Base-by-base conservation (phyloP, 331 rosid genomes). In the Acacia concinna region DNA sequence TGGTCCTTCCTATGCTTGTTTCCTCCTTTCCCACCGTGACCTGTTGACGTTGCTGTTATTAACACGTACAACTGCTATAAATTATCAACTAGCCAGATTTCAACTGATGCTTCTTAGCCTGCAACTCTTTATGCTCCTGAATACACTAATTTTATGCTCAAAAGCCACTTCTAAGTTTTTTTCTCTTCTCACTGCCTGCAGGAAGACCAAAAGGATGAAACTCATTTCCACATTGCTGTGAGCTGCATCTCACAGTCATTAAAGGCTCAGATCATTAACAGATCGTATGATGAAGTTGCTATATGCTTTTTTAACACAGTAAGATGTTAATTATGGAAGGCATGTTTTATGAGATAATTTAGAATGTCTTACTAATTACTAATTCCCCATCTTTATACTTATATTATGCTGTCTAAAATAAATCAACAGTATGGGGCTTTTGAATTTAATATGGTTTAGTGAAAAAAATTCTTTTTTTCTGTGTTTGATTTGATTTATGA, bases 271-370 rank as follows among this genome's bases (percentile, higher is more conserved):
- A 93, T 95, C 83, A 90, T 95, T n/a, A 93, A 81, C 81, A 84
- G 85, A 51, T 85, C 97, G 1, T 84, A 90, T 47, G 96, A 93
- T 59, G 97, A 95, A 88, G 87, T 95, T 81, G 91, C 99, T 74
- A 83, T 95, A 78, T 95, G 99, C 89, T 95, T 95, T 85, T 91
- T 83, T 40, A 95, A 93, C 86, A 95, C 99, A 0, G 99, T 95
- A 84, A 83, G 87, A 54, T 79, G 20, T 67, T 66, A 46, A 32
- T 17, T 63, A 28, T 10, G 32, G 74, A 32, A 31, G 23, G n/a
- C 43, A n/a, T 32, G 13, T 60, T 60, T 62, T 20, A 21, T n/a
- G 3, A 18, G 17, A 43, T 44, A 21, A 9, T 28, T 49, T 17
- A 20, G 20, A 56, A 4, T 70, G 25, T 12, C 35, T 57, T 18